A percentile compares a stretch with the other conserved stretches of the same genome.
These are phyloP conservation scores for sunflower (Helianthus annuus) DNA, from an alignment of 129 eudicot species.

Conservation along the genomic window DNA sequence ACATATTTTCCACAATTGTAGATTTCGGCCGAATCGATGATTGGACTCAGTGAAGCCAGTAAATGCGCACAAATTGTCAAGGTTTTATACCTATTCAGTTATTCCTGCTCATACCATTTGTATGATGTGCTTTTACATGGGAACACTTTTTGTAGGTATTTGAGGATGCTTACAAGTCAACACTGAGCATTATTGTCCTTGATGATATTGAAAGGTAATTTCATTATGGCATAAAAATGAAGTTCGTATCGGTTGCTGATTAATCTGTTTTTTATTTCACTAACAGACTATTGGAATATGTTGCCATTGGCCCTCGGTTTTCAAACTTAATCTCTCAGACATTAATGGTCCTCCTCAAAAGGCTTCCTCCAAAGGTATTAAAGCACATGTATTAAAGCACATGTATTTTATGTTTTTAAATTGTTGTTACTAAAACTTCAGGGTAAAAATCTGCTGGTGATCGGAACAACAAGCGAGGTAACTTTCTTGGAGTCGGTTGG, in stretches of 20 bases:
- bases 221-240: slow-evolving; percentile 9
- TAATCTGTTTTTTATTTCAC: neutral
- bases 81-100: slow-evolving; percentile 39
- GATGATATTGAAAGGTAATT: slow-evolving; percentile 95
- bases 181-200: slow-evolving; percentile 79
- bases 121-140: slow-evolving; percentile 25
- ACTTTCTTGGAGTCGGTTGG: slow-evolving; percentile 86
- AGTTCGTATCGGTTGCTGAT: neutral
- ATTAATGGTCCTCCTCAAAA: slow-evolving; percentile 89
- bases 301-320: slow-evolving; percentile 97
- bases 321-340: slow-evolving; percentile 96
- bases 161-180: slow-evolving; percentile 97
- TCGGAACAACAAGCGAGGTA: slow-evolving; percentile 97
- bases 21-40: slow-evolving; percentile 99
- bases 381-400: neutral
- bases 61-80: slow-evolving; percentile 95
- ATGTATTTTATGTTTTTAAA: neutral
- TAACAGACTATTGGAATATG: slow-evolving; percentile 86
- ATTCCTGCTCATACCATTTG: neutral
- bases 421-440: slow-evolving; percentile 22
- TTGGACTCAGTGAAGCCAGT: slow-evolving; percentile 94
- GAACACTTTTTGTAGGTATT: slow-evolving; percentile 57
- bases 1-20: slow-evolving; percentile 23
- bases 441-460: slow-evolving; percentile 95
- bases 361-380: slow-evolving; percentile 90